These are phyloP conservation scores for Lipomyces lipofer DNA, from an alignment of 805 yeast genomes.

Conservation along the genomic window DNA sequence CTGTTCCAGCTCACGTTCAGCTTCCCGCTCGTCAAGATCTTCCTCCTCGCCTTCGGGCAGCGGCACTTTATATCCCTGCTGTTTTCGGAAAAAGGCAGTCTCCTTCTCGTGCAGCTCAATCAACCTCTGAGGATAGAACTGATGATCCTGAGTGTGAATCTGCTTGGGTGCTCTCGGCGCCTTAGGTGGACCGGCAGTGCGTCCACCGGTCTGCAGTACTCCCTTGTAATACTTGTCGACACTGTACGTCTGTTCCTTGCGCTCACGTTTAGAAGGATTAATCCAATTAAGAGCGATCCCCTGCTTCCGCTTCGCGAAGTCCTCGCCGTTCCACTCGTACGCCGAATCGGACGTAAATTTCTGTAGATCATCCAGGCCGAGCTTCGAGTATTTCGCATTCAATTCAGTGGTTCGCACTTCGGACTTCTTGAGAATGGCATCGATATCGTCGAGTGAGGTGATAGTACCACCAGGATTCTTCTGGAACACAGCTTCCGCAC, in stretches of 20 bases:
- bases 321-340: slow-evolving; percentile 95
- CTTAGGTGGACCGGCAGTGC: slow-evolving; percentile 48
- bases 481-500: slow-evolving; percentile 87
- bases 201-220: slow-evolving; percentile 71
- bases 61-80: slow-evolving; percentile 63
- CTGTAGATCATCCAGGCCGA: slow-evolving; percentile 92
- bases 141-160: slow-evolving; percentile 81
- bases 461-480: slow-evolving; percentile 38
- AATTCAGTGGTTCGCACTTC: slow-evolving; percentile 76
- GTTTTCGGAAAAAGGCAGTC: slow-evolving; percentile 71
- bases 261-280: slow-evolving; percentile 68
- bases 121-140: slow-evolving; percentile 78
- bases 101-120: slow-evolving; percentile 79
- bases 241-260: slow-evolving; percentile 67
- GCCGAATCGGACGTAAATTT: slow-evolving; percentile 87
- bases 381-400: slow-evolving; percentile 76
- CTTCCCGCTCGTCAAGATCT: slow-evolving; percentile 48
- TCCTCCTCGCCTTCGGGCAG: slow-evolving; percentile 47
- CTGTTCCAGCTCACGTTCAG: slow-evolving; percentile 61
- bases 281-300: slow-evolving; percentile 61
- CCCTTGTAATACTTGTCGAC: slow-evolving; percentile 85
- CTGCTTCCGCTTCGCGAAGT: slow-evolving; percentile 58
- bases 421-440: slow-evolving; percentile 75
- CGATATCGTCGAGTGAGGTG: slow-evolving; percentile 59
- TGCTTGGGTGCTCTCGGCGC: slow-evolving; percentile 87